phyloP scores from a whole-genome alignment of 805 yeast species.

The Saccharomyces mikatae region DNA sequence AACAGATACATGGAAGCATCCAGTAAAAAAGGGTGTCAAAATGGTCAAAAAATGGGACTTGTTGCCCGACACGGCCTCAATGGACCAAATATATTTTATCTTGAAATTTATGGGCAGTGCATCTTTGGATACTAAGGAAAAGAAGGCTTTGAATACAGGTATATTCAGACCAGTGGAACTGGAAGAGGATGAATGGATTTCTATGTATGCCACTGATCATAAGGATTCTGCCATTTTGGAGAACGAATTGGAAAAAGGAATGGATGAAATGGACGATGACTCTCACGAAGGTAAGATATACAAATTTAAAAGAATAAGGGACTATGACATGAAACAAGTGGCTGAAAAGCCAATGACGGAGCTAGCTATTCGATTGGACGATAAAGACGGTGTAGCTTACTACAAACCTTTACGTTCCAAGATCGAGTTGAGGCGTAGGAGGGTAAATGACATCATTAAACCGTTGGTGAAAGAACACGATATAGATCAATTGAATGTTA shows the following conservation, averaged over 20 bases:
- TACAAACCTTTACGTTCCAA: constrained; percentile 74
- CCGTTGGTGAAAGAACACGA: constrained; percentile 45
- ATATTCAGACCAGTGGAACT: constrained; percentile 67
- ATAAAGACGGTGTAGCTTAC: constrained; percentile 50
- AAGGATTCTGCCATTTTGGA: constrained; percentile 36
- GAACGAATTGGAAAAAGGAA: constrained; percentile 33
- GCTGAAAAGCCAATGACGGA: constrained; percentile 34
- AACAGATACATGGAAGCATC: constrained; percentile 50
- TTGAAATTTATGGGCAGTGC: constrained; percentile 55
- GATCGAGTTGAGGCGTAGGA: constrained; percentile 75
- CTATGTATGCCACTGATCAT: constrained; percentile 48
- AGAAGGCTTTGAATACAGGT: constrained; percentile 43
- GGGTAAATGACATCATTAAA: constrained; percentile 43
- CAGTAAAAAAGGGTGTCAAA: constrained; percentile 59
- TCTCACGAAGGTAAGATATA: constrained; percentile 44
- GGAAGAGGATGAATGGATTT: constrained; percentile 69
- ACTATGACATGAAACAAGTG: constrained; percentile 65
- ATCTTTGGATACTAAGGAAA: constrained; percentile 31
- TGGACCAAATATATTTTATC: constrained; percentile 67
- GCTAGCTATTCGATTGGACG: constrained; percentile 53
- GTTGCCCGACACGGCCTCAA: constrained; percentile 83
- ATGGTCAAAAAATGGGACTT: constrained; percentile 76
- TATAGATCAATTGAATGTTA: constrained; percentile 46
- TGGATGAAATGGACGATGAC: constrained; percentile 30
- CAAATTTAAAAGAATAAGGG: constrained; percentile 59